Conservation (phyloP, 352 stramenopile genomes). For the Globisporangium mamillatum region DNA sequence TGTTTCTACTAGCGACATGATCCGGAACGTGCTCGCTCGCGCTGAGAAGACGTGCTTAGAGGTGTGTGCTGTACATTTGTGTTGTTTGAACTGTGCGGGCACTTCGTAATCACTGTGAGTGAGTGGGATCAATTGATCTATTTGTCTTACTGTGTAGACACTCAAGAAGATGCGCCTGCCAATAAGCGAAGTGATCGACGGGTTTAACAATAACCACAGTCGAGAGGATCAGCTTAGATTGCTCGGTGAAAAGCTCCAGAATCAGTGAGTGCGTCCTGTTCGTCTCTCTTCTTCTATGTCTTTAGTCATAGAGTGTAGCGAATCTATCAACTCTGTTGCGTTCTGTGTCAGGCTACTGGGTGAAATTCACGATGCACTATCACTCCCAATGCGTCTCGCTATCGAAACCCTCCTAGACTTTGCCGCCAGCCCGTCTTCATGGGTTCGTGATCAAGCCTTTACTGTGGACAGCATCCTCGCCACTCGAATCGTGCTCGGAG, state of each 20-base stretch:
- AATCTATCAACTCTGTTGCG: background rate
- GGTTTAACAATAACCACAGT: background rate
- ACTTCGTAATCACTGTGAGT: background rate
- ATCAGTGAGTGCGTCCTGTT: conserved; percentile 1
- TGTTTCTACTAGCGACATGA: background rate
- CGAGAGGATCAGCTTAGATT: background rate
- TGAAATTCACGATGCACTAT: background rate
- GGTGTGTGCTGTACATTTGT: background rate
- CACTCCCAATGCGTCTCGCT: conserved; percentile 17
- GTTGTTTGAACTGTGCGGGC: no score
- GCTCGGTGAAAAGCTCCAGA: conserved; percentile 15
- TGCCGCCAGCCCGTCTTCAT: no score
- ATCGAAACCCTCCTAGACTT: conserved; percentile 9
- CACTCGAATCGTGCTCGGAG: conserved; percentile 6
- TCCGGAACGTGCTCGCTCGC: background rate
- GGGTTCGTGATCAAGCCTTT: background rate
- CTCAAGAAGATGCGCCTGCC: conserved; percentile 14
- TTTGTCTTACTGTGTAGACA: conserved; percentile 1
- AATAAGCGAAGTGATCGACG: conserved; percentile 12
- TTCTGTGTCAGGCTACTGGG: background rate
- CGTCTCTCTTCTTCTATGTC: background rate
- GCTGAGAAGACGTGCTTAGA: conserved; percentile 4
- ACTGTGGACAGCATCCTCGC: background rate
- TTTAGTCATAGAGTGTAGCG: background rate
- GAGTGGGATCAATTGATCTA: background rate